phyloP scores from a whole-genome alignment of 1,139 yeast genomes.

The Magnusiomyces paraingens region DNA sequence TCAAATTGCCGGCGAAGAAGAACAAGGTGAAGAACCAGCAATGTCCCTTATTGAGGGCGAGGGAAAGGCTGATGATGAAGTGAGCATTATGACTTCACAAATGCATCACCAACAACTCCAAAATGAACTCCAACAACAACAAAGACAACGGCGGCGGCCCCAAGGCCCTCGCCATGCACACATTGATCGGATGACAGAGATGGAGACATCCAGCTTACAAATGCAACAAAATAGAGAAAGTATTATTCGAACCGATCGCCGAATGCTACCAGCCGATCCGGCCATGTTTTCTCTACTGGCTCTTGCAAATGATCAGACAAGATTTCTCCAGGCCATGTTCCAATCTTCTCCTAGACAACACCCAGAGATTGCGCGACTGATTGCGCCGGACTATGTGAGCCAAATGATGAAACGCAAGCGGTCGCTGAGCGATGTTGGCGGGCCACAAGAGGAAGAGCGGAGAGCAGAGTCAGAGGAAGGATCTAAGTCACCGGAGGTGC shows the following conservation, averaged over 20 bases:
- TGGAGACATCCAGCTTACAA: conserved; percentile 10
- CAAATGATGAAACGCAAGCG: conserved; percentile 26
- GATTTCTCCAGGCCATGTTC: conserved; percentile 14
- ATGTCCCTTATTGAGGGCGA: conserved; percentile 12
- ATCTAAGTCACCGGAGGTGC: neutral
- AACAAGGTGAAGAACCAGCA: conserved; percentile 13
- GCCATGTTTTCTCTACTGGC: conserved; percentile 16
- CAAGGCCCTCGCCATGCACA: conserved; percentile 14
- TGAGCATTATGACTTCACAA: neutral
- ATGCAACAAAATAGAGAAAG: conserved; percentile 14
- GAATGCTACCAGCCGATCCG: conserved; percentile 18
- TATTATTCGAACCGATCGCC: conserved; percentile 15
- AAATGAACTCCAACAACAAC: conserved; percentile 1
- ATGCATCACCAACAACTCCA: neutral
- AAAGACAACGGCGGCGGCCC: conserved; percentile 3
- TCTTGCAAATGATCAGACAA: conserved; percentile 10
- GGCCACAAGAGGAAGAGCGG: conserved; percentile 23
- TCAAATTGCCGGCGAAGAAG: conserved; percentile 15
- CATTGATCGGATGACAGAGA: conserved; percentile 13
- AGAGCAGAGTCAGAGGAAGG: neutral
- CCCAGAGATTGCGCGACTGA: conserved; percentile 18
- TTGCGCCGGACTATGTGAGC: conserved; percentile 23
- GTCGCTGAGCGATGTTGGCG: conserved; percentile 21
- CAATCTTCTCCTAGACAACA: conserved; percentile 15
- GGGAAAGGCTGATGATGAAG: conserved; percentile 1